phyloP scores from a whole-genome alignment of 768 basidiomycete genomes.

The Mycena rebaudengoi region DNA sequence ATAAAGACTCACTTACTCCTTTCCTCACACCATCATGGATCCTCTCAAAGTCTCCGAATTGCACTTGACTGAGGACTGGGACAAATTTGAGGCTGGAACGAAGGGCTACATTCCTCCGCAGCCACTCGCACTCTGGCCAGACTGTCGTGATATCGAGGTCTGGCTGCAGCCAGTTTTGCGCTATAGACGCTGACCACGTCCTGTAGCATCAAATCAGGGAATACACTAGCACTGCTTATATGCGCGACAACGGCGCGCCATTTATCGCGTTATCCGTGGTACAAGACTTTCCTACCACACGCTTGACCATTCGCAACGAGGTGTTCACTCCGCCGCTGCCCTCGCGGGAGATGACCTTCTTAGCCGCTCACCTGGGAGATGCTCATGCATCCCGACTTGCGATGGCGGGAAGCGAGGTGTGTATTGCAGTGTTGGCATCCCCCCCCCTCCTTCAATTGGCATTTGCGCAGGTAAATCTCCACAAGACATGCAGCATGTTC shows the following conservation, averaged over 20 bases:
- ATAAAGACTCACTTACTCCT: too few species aligned
- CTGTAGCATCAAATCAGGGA: background rate
- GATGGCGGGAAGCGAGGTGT: background rate
- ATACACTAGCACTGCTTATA: background rate
- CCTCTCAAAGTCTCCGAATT: background rate
- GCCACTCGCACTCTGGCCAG: background rate
- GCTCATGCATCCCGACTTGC: background rate
- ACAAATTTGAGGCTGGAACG: background rate
- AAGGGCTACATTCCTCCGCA: conserved; percentile 3
- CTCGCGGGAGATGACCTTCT: background rate
- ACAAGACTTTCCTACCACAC: background rate
- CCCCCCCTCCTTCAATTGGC: too few species aligned
- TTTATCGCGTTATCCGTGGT: background rate
- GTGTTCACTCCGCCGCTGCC: background rate
- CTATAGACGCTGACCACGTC: background rate
- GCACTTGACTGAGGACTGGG: background rate
- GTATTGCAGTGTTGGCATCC: background rate
- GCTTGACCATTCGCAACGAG: background rate
- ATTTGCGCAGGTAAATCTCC: too few species aligned
- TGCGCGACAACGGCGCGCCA: background rate
- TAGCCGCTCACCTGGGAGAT: background rate
- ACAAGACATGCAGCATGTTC: too few species aligned
- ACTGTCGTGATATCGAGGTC: background rate
- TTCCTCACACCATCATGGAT: background rate
- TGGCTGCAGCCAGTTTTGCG: background rate